Conservation (phyloP, 805 yeast genomes). For the Starmerella sirachaensis region DNA sequence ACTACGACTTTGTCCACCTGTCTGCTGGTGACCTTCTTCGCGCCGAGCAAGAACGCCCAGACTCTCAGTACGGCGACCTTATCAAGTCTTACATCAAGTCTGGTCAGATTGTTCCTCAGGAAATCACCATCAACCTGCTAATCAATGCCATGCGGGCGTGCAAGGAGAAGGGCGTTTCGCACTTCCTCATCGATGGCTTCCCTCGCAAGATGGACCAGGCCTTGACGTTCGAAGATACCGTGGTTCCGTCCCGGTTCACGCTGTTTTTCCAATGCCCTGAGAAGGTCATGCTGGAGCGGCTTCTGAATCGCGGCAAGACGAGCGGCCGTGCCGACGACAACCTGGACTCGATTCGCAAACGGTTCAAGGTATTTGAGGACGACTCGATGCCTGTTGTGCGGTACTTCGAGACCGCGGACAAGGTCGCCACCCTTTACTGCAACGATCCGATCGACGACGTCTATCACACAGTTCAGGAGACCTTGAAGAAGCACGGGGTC, state of each 20-base stretch:
- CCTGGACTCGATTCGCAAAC: conserved; percentile 75
- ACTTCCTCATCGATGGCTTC: conserved; percentile 86
- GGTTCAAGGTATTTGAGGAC: conserved; percentile 74
- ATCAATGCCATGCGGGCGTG: conserved; percentile 59
- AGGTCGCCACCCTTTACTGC: conserved; percentile 69
- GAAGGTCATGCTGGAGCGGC: conserved; percentile 73
- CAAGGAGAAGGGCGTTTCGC: conserved; percentile 37
- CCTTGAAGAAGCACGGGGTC: conserved; percentile 37
- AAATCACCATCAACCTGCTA: conserved; percentile 71
- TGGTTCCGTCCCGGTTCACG: conserved; percentile 31
- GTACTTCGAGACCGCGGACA: conserved; percentile 55
- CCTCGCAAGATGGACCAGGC: conserved; percentile 99
- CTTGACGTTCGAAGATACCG: conserved; percentile 68
- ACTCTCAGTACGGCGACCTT: conserved; percentile 73
- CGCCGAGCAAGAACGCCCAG: conserved; percentile 76
- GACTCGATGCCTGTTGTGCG: conserved; percentile 93
- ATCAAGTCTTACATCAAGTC: conserved; percentile 75
- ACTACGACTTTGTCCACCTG: conserved; percentile 72
- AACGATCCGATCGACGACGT: conserved; percentile 72
- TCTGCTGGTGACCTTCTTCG: conserved; percentile 95
- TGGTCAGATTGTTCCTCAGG: conserved; percentile 89
- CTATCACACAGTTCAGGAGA: conserved; percentile 52
- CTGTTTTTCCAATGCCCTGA: conserved; percentile 47
- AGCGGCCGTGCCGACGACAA: conserved; percentile 92
- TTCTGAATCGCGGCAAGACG: conserved; percentile 84